These are phyloP conservation scores for Tagetes erecta DNA, from an alignment of 129 eudicot species.

Conservation along the genomic window DNA sequence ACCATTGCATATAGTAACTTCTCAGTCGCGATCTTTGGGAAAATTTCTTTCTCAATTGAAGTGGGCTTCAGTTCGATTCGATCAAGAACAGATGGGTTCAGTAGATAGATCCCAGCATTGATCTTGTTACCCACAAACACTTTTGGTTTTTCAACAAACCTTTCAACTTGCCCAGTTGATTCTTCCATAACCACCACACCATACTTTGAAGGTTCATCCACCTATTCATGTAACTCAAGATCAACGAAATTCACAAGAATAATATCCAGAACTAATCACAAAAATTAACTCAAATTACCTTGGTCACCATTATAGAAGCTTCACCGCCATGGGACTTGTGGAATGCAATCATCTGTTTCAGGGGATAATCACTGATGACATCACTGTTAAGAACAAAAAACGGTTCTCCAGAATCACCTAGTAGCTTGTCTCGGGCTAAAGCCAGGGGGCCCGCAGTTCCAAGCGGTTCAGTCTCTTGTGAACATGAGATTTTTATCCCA, in stretches of 20 bases:
- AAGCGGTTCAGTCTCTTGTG: slow-evolving; percentile 85
- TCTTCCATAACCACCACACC: slow-evolving; percentile 90
- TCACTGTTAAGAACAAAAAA: slow-evolving; percentile 86
- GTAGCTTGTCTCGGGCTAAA: slow-evolving; percentile 72
- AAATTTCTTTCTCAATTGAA: slow-evolving; percentile 84
- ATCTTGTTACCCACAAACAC: slow-evolving; percentile 90
- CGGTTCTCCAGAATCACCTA: slow-evolving; percentile 71
- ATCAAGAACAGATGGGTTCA: slow-evolving; percentile 77
- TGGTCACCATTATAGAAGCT: slow-evolving; percentile 91
- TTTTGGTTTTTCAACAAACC: slow-evolving; percentile 87
- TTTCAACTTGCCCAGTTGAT: slow-evolving; percentile 78
- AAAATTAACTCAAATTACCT: slow-evolving; percentile 43
- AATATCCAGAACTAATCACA: background rate
- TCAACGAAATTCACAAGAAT: background rate
- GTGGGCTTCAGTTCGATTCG: slow-evolving; percentile 78
- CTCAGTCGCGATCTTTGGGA: slow-evolving; percentile 81
- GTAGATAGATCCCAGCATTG: slow-evolving; percentile 84
- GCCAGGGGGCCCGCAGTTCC: slow-evolving; percentile 95
- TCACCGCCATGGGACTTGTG: slow-evolving; percentile 89
- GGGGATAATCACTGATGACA: slow-evolving; percentile 77
- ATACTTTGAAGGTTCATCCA: slow-evolving; percentile 91
- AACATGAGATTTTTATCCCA: slow-evolving; percentile 79
- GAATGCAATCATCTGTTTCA: slow-evolving; percentile 72
- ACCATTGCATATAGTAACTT: slow-evolving; percentile 81
- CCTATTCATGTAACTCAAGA: slow-evolving; percentile 42